Conservation (phyloP, 306 rosid genomes). For the Citrullus mucosospermus region DNA sequence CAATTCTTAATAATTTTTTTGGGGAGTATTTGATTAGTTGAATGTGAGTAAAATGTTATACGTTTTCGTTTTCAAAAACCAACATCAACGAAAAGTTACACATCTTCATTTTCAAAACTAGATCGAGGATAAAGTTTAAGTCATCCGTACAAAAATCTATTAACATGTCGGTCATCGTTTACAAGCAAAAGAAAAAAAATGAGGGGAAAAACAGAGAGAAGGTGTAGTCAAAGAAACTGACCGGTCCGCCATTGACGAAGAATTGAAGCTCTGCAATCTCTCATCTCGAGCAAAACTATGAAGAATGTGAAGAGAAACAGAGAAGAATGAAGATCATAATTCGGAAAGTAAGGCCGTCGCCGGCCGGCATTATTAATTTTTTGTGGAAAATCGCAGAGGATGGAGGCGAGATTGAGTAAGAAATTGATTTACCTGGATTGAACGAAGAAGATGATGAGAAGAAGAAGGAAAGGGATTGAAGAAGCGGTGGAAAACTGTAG, state of each 20-base stretch:
- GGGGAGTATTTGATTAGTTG: too few species aligned
- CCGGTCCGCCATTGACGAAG: constrained; percentile 62
- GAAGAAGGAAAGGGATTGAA: constrained; percentile 14
- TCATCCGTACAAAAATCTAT: too few species aligned
- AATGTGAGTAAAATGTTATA: too few species aligned
- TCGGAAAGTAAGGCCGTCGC: background rate
- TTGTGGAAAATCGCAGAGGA: background rate
- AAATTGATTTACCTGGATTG: constrained; percentile 30
- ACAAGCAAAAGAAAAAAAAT: too few species aligned
- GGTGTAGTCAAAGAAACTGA: constrained; percentile 16
- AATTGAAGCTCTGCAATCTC: constrained; percentile 36
- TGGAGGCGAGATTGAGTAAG: background rate
- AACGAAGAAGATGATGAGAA: constrained; percentile 5
- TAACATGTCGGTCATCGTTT: too few species aligned
- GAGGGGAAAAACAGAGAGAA: background rate
- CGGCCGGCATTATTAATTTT: background rate
- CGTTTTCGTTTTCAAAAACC: too few species aligned
- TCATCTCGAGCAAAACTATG: constrained; percentile 30
- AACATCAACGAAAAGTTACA: too few species aligned
- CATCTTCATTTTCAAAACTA: too few species aligned
- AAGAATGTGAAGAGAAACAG: background rate
- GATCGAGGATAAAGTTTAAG: too few species aligned
- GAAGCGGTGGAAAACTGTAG: background rate
- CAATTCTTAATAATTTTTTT: too few species aligned
- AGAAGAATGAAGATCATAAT: background rate